These are phyloP conservation scores for Cokeromyces recurvatus DNA, from an alignment of 371 early-diverging fungal species.

Conservation along the genomic window DNA sequence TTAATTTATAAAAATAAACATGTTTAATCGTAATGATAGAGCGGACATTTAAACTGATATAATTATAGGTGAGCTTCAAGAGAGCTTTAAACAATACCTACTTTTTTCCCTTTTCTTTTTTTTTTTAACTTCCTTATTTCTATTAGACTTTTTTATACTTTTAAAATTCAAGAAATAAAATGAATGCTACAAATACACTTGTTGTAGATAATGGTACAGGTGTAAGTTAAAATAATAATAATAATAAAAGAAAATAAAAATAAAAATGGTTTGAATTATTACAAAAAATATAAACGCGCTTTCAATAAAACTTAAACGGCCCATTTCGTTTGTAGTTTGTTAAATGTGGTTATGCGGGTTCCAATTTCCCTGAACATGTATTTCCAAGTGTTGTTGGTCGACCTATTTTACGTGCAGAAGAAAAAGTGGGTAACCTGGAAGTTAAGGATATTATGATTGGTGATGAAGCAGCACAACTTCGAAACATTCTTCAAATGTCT, in stretches of 20 bases:
- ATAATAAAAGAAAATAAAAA: too few relatives aligned
- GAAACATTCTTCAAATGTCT: conserved; percentile 88
- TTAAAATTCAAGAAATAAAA: conserved; percentile 17
- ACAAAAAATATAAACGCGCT: too few relatives aligned
- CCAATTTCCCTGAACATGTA: conserved; percentile 93
- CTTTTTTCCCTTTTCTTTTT: too few relatives aligned
- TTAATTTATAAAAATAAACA: too few relatives aligned
- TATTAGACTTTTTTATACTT: too few relatives aligned
- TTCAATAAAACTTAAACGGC: too few relatives aligned
- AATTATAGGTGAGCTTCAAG: too few relatives aligned
- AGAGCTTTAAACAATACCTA: too few relatives aligned
- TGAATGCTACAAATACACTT: conserved; percentile 71
- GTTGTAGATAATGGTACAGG: conserved; percentile 96
- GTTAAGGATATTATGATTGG: conserved; percentile 97
- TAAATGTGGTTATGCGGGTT: conserved; percentile 94
- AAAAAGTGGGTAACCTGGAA: conserved; percentile 67
- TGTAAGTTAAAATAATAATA: conserved; percentile 66
- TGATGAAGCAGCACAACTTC: conserved; percentile 89
- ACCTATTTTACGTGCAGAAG: conserved; percentile 96
- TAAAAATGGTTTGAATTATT: too few relatives aligned
- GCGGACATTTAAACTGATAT: too few relatives aligned
- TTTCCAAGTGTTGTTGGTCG: conserved; percentile 97
- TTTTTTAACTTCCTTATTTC: too few relatives aligned
- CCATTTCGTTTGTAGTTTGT: conserved; percentile 92
- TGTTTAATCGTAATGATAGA: too few relatives aligned